Conservation (phyloP, 208 protist genomes). For the Crithidia acanthocephali region DNA sequence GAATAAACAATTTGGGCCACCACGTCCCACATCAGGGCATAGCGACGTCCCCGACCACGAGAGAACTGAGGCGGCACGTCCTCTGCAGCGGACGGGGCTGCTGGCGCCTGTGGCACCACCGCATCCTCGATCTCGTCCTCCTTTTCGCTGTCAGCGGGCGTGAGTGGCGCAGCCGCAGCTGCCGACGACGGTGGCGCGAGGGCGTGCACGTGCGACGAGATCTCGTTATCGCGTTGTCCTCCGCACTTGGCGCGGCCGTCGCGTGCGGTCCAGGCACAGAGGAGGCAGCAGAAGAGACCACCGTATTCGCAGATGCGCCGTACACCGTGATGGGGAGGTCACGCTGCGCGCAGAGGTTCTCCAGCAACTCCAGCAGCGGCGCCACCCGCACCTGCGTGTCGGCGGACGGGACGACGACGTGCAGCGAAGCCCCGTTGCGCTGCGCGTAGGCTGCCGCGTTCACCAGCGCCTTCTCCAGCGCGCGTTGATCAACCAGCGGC, state of each 20-base stretch:
- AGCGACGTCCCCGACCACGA: conserved; percentile 4
- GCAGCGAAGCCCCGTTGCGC: conserved; percentile 36
- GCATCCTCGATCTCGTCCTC: conserved; percentile 1
- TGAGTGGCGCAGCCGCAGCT: not conserved
- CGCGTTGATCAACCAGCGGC: conserved; percentile 33
- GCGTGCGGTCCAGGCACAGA: no score
- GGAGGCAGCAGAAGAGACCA: no score
- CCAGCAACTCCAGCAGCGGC: conserved; percentile 19
- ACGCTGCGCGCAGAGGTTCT: not conserved
- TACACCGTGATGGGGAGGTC: conserved; percentile 27
- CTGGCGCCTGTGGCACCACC: not conserved
- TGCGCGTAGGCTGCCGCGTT: conserved; percentile 31
- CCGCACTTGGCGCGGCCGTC: no score
- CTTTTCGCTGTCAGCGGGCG: not conserved
- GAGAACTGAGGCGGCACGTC: not conserved
- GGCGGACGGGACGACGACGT: conserved; percentile 31
- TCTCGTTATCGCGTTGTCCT: not conserved
- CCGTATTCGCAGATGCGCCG: conserved; percentile 17
- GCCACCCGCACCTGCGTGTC: conserved; percentile 24
- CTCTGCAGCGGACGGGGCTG: not conserved
- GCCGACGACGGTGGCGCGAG: not conserved
- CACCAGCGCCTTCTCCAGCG: conserved; percentile 31
- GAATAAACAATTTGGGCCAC: conserved; percentile 10
- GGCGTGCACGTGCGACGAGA: no score
- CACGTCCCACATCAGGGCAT: conserved; percentile 21